Percentiles rank a stretch among this genome's conserved stretches.
These are phyloP conservation scores for Panicum miliaceum DNA, from an alignment of 176 grass and related monocot species.

Conservation along the genomic window DNA sequence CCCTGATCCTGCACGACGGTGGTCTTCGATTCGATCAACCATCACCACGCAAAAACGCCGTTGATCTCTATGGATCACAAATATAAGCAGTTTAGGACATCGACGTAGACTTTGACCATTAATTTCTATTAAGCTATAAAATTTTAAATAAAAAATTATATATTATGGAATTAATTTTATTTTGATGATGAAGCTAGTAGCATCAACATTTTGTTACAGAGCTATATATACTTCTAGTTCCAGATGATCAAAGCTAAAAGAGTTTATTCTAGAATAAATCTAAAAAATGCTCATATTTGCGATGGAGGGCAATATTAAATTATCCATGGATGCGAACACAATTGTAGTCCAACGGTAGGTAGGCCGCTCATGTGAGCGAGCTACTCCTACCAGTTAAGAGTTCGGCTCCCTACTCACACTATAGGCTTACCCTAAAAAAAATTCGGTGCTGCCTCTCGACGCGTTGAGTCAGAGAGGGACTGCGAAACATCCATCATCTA, in stretches of 20 bases:
- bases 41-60: neutral
- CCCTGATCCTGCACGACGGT: neutral
- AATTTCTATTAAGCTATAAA: neutral
- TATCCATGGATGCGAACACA: no score
- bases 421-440: no score
- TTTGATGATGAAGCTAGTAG: neutral
- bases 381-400: no score
- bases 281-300: no score
- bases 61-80: neutral
- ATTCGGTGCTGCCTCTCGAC: no score
- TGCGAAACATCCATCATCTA: no score
- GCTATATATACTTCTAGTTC: neutral
- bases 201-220: neutral
- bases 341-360: no score
- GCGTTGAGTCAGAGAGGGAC: no score
- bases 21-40: neutral
- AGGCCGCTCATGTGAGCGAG: no score
- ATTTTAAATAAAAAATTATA: neutral
- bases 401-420: no score
- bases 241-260: neutral
- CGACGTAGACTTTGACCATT: neutral
- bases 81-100: neutral
- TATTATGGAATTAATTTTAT: neutral
- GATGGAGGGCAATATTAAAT: no score
- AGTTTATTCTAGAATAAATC: neutral